A percentile compares a stretch with the other conserved stretches of the same genome.
phyloP scores from a whole-genome alignment of 2,329 filamentous ascomycete genomes.

The Colletotrichum euphorbiae region DNA sequence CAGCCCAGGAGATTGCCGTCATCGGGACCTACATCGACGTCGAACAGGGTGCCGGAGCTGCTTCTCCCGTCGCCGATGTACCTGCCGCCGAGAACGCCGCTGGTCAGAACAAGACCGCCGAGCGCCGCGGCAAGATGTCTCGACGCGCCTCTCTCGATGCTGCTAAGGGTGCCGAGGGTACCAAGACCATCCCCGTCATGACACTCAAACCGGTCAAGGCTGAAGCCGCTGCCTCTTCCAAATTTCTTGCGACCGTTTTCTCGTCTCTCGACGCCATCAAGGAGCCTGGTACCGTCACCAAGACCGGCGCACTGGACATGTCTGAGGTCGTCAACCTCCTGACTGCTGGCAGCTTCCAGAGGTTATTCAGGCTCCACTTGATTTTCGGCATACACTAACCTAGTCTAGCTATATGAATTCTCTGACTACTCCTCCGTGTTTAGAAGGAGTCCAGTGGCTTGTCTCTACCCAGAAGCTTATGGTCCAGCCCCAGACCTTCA shows the following conservation, averaged over 20 bases:
- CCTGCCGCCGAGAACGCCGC: slow-evolving; percentile 29
- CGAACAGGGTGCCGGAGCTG: slow-evolving; percentile 44
- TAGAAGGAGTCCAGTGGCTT: slow-evolving; percentile 60
- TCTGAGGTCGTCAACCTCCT: slow-evolving; percentile 54
- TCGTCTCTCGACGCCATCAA: slow-evolving; percentile 54
- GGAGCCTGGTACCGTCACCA: slow-evolving; percentile 55
- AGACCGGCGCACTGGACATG: slow-evolving; percentile 57
- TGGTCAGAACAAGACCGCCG: slow-evolving; percentile 23
- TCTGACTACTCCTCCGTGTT: slow-evolving; percentile 62
- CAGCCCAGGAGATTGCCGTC: slow-evolving; percentile 55
- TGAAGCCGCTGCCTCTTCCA: slow-evolving; percentile 48
- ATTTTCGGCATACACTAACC: neutral
- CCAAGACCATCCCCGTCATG: slow-evolving; percentile 51
- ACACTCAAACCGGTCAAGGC: slow-evolving; percentile 54
- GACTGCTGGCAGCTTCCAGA: slow-evolving; percentile 53
- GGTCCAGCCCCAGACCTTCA: slow-evolving; percentile 53
- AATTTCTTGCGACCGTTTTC: slow-evolving; percentile 61
- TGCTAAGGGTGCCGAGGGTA: slow-evolving; percentile 15
- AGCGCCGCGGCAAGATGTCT: slow-evolving; percentile 34
- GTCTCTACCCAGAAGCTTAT: slow-evolving; percentile 57
- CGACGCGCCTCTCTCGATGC: slow-evolving; percentile 20
- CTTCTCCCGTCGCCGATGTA: slow-evolving; percentile 34
- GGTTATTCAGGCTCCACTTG: slow-evolving; percentile 41
- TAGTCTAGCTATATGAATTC: slow-evolving; percentile 56
- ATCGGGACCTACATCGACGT: slow-evolving; percentile 58